Base-by-base conservation (phyloP, 805 yeast species). In the Candida germanica region DNA sequence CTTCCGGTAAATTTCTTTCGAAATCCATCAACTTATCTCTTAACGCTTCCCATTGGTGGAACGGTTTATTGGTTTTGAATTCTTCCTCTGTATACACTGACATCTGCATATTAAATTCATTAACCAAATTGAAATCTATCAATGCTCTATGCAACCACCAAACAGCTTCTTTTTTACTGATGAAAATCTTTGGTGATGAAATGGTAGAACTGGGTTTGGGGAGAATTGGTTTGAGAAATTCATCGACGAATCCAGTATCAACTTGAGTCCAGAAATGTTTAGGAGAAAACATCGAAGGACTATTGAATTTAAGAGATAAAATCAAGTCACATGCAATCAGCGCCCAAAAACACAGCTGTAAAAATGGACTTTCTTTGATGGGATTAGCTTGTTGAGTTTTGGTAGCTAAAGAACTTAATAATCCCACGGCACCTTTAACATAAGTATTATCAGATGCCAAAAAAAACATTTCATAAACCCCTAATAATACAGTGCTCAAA, bases 391-490 rank as follows among this genome's bases (percentile, higher is more conserved):
- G 38, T n/a, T 42, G 38, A 4, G 40, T 33, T 30, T 46, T 49
- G 18, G 48, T 39, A 28, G 61, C 46, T 4, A 64, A 50, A 6
- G 64, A 54, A 18, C 56, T 47, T 18, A 65, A 48, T 9, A 65
- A 54, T 20, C 58, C 50, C 6, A 59, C 54, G 1, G 69, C 70
- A 1, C 66, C 68, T 44, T 58, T 64, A 25, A 62, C 59, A 39
- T 66, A 59, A 3, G 66, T 58, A 25, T 56, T 56, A 30, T 62
- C 67, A 16, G 54, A 52, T 6, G 66, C 67, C 23, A 59, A 58
- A 32, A 62, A 65, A 32, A 60, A 59, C 46, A 64, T 50, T 44
- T 66, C 71, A 45, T 61, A 63, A 10, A 65, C 53, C 26, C 69
- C 61, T 12, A 66, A 51, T 11, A 66, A 43, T 12, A 55, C 56